These are phyloP conservation scores for Candida chilensis DNA, from an alignment of 805 yeast genomes.

Conservation along the genomic window DNA sequence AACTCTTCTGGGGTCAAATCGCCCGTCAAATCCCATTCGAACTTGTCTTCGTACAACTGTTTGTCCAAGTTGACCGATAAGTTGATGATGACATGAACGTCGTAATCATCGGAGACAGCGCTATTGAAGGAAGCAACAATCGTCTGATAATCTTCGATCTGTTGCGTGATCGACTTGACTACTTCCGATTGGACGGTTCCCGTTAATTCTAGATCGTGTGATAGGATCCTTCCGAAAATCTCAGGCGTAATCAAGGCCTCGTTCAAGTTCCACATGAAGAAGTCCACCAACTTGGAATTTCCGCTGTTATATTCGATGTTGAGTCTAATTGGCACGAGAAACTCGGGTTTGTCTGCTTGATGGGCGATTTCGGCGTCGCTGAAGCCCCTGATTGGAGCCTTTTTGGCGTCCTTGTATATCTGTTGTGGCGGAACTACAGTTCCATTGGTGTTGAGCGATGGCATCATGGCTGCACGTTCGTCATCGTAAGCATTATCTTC, in stretches of 20 bases:
- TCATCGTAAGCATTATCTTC: constrained; percentile 47
- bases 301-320: constrained; percentile 50
- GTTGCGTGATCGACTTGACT: constrained; percentile 65
- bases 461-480: constrained; percentile 21
- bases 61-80: constrained; percentile 77
- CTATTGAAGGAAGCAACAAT: constrained; percentile 51
- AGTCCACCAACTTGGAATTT: constrained; percentile 42
- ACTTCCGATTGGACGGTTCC: constrained; percentile 53
- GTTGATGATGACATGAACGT: constrained; percentile 70
- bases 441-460: constrained; percentile 33
- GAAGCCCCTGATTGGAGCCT: constrained; percentile 20
- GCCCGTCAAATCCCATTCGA: constrained; percentile 80
- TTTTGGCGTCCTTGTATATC: constrained; percentile 26
- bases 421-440: constrained; percentile 4
- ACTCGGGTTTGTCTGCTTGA: constrained; percentile 26
- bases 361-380: constrained; percentile 17
- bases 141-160: constrained; percentile 66
- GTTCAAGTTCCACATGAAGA: constrained; percentile 66
- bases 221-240: constrained; percentile 63
- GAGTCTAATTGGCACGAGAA: constrained; percentile 59
- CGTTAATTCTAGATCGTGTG: constrained; percentile 80
- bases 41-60: constrained; percentile 79
- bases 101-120: constrained; percentile 61
- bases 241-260: constrained; percentile 65
- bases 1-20: constrained; percentile 72